Conservation (phyloP, 805 yeast genomes). For the Wickerhamomyces strasburgensis region DNA sequence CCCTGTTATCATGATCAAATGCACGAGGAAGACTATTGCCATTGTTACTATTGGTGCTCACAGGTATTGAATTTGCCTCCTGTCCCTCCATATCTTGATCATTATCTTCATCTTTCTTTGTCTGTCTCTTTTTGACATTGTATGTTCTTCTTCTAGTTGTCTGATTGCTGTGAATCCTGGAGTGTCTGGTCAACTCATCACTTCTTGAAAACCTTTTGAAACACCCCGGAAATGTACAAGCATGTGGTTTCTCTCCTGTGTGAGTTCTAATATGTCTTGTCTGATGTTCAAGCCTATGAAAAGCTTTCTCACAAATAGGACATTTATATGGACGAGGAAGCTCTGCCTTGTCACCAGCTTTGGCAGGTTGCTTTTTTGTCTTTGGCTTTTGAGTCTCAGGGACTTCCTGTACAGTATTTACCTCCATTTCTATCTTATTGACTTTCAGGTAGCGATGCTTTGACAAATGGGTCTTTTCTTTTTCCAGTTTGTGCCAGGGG, state of each 20-base stretch:
- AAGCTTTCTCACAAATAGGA: conserved; percentile 69
- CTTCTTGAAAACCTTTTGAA: conserved; percentile 61
- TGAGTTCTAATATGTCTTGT: conserved; percentile 77
- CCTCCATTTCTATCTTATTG: too few relatives aligned
- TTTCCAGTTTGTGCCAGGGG: too few relatives aligned
- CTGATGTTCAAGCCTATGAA: conserved; percentile 72
- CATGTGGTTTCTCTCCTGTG: conserved; percentile 79
- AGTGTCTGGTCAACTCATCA: conserved; percentile 71
- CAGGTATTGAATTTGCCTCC: background rate
- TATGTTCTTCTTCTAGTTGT: conserved; percentile 58
- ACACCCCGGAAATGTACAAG: conserved; percentile 70
- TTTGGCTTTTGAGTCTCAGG: background rate
- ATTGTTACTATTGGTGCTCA: too few relatives aligned
- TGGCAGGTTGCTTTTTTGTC: background rate
- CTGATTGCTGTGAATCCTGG: conserved; percentile 68
- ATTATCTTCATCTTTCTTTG: conserved; percentile 3
- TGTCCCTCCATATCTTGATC: background rate
- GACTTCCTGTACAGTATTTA: background rate
- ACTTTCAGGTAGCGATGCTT: too few relatives aligned
- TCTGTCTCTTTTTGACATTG: conserved; percentile 30
- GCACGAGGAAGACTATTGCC: too few relatives aligned
- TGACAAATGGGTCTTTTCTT: too few relatives aligned
- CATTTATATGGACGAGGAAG: conserved; percentile 61
- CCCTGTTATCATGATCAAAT: background rate
- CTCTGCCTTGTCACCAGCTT: conserved; percentile 16